Evolutionary conservation across 1,139 yeast species (phyloP).

Genomic region (Wickerhamomyces sp.): DNA sequence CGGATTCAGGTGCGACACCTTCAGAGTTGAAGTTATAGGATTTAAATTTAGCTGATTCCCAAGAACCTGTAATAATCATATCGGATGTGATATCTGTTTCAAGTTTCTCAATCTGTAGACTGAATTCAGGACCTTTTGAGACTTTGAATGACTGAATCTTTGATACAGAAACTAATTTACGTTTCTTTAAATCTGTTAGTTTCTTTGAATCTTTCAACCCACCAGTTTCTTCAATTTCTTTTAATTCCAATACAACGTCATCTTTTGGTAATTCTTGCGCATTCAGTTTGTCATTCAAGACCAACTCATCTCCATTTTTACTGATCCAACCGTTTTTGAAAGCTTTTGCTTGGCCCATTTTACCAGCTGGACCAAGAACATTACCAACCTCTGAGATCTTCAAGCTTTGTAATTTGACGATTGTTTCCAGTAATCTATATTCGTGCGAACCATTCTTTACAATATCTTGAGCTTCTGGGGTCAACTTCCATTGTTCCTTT

Average conservation of each 20-base stretch:
- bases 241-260: conserved; percentile 60
- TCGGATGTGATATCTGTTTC: conserved; percentile 95
- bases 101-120: conserved; percentile 69
- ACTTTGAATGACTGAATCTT: conserved; percentile 76
- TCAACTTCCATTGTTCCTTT: conserved; percentile 69
- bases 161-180: conserved; percentile 73
- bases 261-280: conserved; percentile 50
- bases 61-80: conserved; percentile 75
- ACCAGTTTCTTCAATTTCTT: conserved; percentile 53
- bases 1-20: conserved; percentile 81
- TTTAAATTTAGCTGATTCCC: conserved; percentile 85
- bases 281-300: conserved; percentile 44
- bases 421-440: conserved; percentile 73
- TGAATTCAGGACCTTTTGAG: conserved; percentile 78
- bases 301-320: conserved; percentile 78
- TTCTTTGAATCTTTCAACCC: conserved; percentile 58
- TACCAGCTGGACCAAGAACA: conserved; percentile 77
- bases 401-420: conserved; percentile 71
- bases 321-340: conserved; percentile 96
- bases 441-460: conserved; percentile 85
- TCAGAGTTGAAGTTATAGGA: conserved; percentile 95
- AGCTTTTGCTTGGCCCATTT: conserved; percentile 96
- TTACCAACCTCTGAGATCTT: conserved; percentile 76
- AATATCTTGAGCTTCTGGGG: conserved; percentile 80
- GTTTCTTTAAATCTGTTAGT: conserved; percentile 83